phyloP scores from a whole-genome alignment of 2,329 filamentous ascomycete genomes.

The Colletotrichum incanum region DNA sequence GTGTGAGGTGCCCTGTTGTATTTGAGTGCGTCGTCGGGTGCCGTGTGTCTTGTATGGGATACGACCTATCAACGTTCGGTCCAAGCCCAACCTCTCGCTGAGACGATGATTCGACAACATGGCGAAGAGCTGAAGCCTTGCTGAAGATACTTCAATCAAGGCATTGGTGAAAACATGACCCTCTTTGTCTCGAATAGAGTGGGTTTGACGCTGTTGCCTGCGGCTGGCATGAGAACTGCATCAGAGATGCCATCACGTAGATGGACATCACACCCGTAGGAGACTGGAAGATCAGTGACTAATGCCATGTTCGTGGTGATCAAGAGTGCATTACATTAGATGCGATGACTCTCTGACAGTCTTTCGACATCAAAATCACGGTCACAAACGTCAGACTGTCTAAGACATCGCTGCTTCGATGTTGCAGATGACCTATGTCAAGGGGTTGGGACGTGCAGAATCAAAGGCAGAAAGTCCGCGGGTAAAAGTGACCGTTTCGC shows the following conservation, averaged over 20 bases:
- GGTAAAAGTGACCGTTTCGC: background rate
- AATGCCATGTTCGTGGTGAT: background rate
- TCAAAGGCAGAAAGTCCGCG: background rate
- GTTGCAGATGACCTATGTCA: constrained; percentile 24
- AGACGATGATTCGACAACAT: background rate
- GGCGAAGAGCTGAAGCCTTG: background rate
- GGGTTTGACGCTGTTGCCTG: background rate
- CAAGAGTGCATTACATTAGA: background rate
- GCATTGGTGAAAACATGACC: background rate
- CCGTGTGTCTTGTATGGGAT: too few species aligned
- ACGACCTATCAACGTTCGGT: too few species aligned
- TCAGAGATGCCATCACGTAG: background rate
- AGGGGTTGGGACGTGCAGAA: background rate
- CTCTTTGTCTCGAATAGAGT: background rate
- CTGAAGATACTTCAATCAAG: background rate
- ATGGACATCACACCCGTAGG: background rate
- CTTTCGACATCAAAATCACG: background rate
- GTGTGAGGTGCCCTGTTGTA: background rate
- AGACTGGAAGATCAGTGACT: background rate
- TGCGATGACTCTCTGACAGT: background rate
- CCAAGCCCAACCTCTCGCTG: background rate
- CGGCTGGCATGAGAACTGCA: background rate
- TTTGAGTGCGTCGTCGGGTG: background rate
- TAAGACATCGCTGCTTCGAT: constrained; percentile 19
- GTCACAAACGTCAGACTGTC: constrained; percentile 33